phyloP scores from a whole-genome alignment of 2,329 filamentous ascomycete species.

The Neofusicoccum ribis region DNA sequence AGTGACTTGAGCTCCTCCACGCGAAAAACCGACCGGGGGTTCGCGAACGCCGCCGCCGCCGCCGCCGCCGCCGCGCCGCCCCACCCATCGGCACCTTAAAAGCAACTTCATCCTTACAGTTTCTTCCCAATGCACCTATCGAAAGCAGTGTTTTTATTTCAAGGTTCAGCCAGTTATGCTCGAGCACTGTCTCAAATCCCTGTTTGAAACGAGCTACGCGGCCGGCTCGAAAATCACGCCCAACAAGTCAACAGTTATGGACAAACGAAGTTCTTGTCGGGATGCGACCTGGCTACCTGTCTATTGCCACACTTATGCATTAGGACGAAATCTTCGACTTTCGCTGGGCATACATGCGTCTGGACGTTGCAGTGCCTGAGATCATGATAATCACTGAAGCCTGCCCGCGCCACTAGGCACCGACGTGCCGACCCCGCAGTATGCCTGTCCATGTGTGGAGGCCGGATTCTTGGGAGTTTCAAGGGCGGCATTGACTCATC shows the following conservation, averaged over 20 bases:
- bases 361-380: too few species aligned
- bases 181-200: background rate
- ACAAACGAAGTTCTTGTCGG: too few species aligned
- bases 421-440: background rate
- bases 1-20: constrained; percentile 18
- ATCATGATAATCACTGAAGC: background rate
- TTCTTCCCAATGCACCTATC: background rate
- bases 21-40: constrained; percentile 19
- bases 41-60: constrained; percentile 1
- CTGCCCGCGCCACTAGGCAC: background rate
- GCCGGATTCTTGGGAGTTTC: background rate
- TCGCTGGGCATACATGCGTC: too few species aligned
- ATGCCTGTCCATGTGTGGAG: background rate
- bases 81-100: constrained; percentile 1
- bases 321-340: too few species aligned
- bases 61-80: background rate
- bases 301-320: too few species aligned
- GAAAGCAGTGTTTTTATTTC: background rate
- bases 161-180: background rate
- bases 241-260: too few species aligned
- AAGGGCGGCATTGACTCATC: background rate
- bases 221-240: too few species aligned
- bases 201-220: background rate
- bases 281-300: too few species aligned
- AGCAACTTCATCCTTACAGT: background rate